Conservation (phyloP, 75 land plant genomes). For the Selaginella tamariscina region DNA sequence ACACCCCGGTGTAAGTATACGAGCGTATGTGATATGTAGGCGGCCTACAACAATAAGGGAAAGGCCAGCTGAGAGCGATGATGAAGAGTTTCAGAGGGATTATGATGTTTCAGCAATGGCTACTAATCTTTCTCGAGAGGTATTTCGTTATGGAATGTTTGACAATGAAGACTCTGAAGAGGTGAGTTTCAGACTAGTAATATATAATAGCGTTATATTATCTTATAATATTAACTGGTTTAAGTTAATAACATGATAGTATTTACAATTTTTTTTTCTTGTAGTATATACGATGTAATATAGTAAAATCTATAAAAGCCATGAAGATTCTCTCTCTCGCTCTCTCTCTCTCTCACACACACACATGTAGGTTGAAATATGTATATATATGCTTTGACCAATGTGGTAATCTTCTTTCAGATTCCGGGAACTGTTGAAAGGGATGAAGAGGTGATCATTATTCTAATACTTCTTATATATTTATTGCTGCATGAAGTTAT, state of each 20-base stretch:
- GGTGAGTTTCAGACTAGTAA: constrained; percentile 36
- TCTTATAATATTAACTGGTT: too few species aligned
- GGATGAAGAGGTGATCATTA: constrained; percentile 83
- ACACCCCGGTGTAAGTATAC: not conserved
- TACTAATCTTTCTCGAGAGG: constrained; percentile 68
- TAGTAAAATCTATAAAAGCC: too few species aligned
- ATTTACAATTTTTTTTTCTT: too few species aligned
- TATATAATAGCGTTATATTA: not conserved
- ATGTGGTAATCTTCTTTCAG: constrained; percentile 24
- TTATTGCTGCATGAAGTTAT: constrained; percentile 2
- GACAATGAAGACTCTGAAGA: constrained; percentile 68
- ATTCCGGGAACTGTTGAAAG: constrained; percentile 67
- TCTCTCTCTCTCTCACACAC: too few species aligned
- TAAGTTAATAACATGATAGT: too few species aligned
- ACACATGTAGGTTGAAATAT: too few species aligned
- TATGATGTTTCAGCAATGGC: constrained; percentile 87
- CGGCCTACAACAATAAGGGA: constrained; percentile 79
- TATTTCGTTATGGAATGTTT: constrained; percentile 67
- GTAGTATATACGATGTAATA: too few species aligned
- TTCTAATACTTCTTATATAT: not conserved
- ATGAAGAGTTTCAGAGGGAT: constrained; percentile 85
- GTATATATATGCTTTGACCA: too few species aligned
- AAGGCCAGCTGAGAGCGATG: constrained; percentile 77
- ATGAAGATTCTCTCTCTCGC: too few species aligned
- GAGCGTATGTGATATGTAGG: constrained; percentile 27